These are phyloP conservation scores for Chlamydomonas sp. DNA, from an alignment of 139 green algal genomes.

Conservation along the genomic window DNA sequence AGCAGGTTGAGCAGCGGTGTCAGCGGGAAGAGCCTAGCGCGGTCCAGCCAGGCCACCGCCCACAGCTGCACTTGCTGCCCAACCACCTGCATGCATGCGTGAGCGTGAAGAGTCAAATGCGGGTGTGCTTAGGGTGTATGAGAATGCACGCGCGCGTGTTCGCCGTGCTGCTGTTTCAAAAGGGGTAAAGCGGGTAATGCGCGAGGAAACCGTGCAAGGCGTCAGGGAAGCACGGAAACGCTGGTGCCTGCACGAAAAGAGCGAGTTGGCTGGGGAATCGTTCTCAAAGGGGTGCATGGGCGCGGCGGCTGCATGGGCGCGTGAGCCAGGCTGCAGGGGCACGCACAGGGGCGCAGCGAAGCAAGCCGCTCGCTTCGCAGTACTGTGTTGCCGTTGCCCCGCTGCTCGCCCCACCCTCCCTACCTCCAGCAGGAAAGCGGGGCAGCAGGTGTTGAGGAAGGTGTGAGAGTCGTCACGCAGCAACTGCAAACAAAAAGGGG, in stretches of 20 bases:
- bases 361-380: background rate
- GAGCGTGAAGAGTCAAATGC: too few species aligned
- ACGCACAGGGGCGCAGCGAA: background rate
- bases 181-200: background rate
- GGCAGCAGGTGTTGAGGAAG: background rate
- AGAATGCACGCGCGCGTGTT: background rate
- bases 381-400: background rate
- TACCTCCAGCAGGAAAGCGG: background rate
- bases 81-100: background rate
- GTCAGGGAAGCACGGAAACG: too few species aligned
- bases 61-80: background rate
- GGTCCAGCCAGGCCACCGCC: background rate
- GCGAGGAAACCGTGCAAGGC: too few species aligned
- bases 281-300: too few species aligned
- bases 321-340: too few species aligned
- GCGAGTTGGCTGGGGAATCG: too few species aligned
- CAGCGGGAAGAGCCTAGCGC: background rate
- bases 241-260: too few species aligned
- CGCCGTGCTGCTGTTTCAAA: background rate
- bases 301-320: background rate
- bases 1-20: constrained; percentile 11
- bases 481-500: background rate
- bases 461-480: background rate
- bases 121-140: background rate
- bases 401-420: background rate